phyloP scores from a whole-genome alignment of 2,329 filamentous ascomycete genomes.

The Penicillium italicum region DNA sequence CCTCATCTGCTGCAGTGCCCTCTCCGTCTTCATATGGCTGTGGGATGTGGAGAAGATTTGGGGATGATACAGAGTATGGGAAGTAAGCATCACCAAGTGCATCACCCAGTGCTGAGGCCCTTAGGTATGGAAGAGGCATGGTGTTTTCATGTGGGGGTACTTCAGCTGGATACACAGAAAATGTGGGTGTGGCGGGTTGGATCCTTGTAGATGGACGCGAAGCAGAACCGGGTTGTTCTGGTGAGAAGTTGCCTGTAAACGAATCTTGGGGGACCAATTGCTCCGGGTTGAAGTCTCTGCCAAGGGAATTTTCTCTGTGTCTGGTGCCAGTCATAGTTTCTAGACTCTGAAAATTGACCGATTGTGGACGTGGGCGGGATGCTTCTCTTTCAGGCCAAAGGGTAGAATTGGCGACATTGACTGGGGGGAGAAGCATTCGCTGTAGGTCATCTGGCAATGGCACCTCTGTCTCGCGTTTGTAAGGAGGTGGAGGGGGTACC shows the following conservation, averaged over 20 bases:
- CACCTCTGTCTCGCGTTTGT: slow-evolving; percentile 43
- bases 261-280: slow-evolving; percentile 6
- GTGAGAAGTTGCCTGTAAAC: neutral
- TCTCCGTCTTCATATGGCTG: slow-evolving; percentile 20
- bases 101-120: slow-evolving; percentile 17
- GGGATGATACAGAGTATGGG: slow-evolving; percentile 34
- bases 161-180: slow-evolving; percentile 16
- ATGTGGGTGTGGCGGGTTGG: slow-evolving; percentile 14
- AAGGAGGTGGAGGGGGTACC: slow-evolving; percentile 81
- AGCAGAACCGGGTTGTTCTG: neutral
- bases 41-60: slow-evolving; percentile 29
- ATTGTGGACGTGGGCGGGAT: slow-evolving; percentile 23
- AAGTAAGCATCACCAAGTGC: slow-evolving; percentile 24
- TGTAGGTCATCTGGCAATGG: slow-evolving; percentile 40
- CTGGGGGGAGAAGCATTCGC: slow-evolving; percentile 30
- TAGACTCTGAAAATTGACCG: slow-evolving; percentile 28
- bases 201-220: neutral
- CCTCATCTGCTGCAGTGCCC: slow-evolving; percentile 19
- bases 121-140: slow-evolving; percentile 13
- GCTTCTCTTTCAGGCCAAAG: slow-evolving; percentile 18
- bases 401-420: slow-evolving; percentile 9
- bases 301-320: slow-evolving; percentile 17
- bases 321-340: slow-evolving; percentile 25
- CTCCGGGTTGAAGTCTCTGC: slow-evolving; percentile 12
- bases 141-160: neutral